These are phyloP conservation scores for Proliferodiscus dingleyae DNA, from an alignment of 2,329 filamentous ascomycete genomes.

Conservation along the genomic window DNA sequence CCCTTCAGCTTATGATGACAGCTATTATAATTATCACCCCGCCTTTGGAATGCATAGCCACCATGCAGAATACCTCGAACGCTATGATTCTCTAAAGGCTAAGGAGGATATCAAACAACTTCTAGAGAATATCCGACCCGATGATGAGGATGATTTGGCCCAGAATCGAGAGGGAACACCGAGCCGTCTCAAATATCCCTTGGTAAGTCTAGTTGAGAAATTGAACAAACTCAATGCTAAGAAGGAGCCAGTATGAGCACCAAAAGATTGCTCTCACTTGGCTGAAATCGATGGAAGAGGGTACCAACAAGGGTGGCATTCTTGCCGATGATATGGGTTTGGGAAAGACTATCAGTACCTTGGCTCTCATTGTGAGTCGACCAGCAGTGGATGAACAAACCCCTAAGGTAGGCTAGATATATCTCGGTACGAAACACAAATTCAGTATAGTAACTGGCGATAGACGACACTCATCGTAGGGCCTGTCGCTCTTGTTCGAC, in stretches of 20 bases:
- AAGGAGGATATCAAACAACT: conserved; percentile 66
- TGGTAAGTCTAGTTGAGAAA: conserved; percentile 34
- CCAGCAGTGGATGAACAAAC: conserved; percentile 49
- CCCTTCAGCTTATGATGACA: too few species aligned
- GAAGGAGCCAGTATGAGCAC: conserved; percentile 56
- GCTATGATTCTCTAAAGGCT: conserved; percentile 44
- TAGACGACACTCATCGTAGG: conserved; percentile 79
- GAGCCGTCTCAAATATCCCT: conserved; percentile 56
- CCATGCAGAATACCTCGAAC: too few species aligned
- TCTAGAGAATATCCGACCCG: conserved; percentile 68
- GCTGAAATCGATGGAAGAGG: conserved; percentile 70
- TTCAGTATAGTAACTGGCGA: conserved; percentile 11
- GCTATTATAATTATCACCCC: too few species aligned
- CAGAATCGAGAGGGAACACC: conserved; percentile 66
- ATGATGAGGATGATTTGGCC: conserved; percentile 58
- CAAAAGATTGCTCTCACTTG: conserved; percentile 74
- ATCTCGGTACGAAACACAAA: not conserved
- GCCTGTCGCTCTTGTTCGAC: conserved; percentile 72
- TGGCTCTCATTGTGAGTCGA: conserved; percentile 58
- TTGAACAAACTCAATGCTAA: conserved; percentile 12
- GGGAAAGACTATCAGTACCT: conserved; percentile 77
- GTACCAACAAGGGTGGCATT: conserved; percentile 69
- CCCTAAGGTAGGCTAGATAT: conserved; percentile 29
- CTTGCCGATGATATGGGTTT: conserved; percentile 79
- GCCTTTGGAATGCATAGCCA: too few species aligned